Evolutionary conservation across 345 rosid genomes (phyloP).

Genomic region (Boechera retrofracta): DNA sequence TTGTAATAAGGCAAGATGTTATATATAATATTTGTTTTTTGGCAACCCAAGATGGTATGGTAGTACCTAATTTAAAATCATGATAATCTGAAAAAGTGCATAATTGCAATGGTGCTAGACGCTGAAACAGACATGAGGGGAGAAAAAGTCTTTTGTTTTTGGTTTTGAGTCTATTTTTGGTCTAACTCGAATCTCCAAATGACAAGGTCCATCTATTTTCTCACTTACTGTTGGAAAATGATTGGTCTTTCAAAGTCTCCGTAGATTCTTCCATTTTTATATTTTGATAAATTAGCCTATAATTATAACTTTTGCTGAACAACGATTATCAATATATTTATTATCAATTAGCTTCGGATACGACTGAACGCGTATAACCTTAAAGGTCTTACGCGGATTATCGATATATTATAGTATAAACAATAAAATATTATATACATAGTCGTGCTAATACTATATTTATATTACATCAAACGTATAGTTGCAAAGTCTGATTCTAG

Average conservation of each 20-base stretch:
- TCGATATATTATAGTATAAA: constrained; percentile 2
- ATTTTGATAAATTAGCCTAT: not conserved
- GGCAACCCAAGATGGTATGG: not conserved
- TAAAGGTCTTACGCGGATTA: constrained; percentile 24
- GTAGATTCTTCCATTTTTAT: constrained; percentile 9
- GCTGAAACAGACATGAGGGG: constrained; percentile 15
- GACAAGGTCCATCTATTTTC: constrained; percentile 24
- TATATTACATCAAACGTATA: not conserved
- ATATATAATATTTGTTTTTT: not conserved
- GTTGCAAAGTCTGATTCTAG: constrained; percentile 17
- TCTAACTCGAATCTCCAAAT: constrained; percentile 29
- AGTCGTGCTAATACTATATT: constrained; percentile 6
- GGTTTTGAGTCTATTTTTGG: constrained; percentile 36
- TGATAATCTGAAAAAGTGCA: constrained; percentile 1
- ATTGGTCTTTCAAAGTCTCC: constrained; percentile 29
- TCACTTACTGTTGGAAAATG: constrained; percentile 31
- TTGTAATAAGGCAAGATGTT: not conserved
- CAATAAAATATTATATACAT: not conserved
- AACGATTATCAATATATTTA: constrained; percentile 12
- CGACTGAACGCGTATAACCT: constrained; percentile 27
- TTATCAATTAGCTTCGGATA: constrained; percentile 20
- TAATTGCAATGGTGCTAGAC: constrained; percentile 10
- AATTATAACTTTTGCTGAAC: constrained; percentile 5
- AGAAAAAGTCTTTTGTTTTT: constrained; percentile 40
- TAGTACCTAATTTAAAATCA: not conserved